phyloP scores from a whole-genome alignment of 352 stramenopile species.

The Phytophthora hibernalis region DNA sequence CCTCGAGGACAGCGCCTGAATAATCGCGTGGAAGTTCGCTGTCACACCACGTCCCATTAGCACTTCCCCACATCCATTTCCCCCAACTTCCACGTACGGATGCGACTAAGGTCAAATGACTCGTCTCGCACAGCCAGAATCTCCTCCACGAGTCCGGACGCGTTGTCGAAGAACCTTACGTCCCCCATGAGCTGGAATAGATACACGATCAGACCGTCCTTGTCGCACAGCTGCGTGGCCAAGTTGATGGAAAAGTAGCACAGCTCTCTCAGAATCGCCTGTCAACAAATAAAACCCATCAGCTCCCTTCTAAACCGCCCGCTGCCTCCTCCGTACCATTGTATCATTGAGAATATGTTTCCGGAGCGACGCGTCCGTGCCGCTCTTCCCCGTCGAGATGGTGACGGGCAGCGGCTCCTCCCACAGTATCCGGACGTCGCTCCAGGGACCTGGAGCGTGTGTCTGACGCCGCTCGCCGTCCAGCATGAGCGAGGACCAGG shows the following conservation, averaged over 20 bases:
- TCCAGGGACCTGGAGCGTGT: constrained; percentile 43
- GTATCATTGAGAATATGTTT: constrained; percentile 75
- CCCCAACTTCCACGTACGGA: constrained; percentile 57
- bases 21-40: constrained; percentile 92
- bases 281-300: neutral
- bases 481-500: constrained; percentile 43
- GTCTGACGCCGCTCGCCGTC: constrained; percentile 39
- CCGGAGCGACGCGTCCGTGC: constrained; percentile 52
- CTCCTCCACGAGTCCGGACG: constrained; percentile 92
- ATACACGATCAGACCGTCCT: constrained; percentile 91
- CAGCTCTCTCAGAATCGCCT: constrained; percentile 76
- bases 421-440: constrained; percentile 69
- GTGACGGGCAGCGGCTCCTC: constrained; percentile 47
- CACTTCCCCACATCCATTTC: neutral
- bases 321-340: constrained; percentile 34
- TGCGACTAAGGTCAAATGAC: constrained; percentile 78
- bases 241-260: constrained; percentile 83
- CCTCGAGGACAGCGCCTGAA: constrained; percentile 89
- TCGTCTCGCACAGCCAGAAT: constrained; percentile 90
- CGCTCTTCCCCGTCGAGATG: constrained; percentile 44
- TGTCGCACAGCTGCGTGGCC: constrained; percentile 74
- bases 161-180: constrained; percentile 91
- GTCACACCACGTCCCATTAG: constrained; percentile 25
- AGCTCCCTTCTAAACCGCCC: neutral
- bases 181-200: constrained; percentile 94